Evolutionary conservation across 176 grass and related monocot species (phyloP).

Genomic region (Oryza meyeriana): DNA sequence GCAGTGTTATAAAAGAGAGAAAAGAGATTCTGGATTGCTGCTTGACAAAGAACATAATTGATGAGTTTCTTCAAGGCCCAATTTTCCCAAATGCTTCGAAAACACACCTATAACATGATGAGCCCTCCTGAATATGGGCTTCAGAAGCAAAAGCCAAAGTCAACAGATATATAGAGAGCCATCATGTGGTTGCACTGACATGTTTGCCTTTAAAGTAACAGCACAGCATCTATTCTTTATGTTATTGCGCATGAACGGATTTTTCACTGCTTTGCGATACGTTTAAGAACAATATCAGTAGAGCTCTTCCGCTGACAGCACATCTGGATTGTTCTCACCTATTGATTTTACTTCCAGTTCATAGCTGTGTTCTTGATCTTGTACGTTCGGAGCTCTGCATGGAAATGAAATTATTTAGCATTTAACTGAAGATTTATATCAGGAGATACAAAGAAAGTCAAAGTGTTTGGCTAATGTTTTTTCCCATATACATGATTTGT

Average conservation of each 20-base stretch:
- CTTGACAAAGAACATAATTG: neutral
- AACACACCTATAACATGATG: neutral
- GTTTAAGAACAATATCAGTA: conserved; percentile 69
- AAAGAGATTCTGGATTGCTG: neutral
- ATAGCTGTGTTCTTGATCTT: conserved; percentile 44
- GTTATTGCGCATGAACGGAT: conserved; percentile 58
- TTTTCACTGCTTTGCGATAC: conserved; percentile 80
- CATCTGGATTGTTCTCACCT: conserved; percentile 42
- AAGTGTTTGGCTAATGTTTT: neutral
- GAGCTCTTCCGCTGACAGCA: conserved; percentile 55
- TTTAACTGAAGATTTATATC: conserved; percentile 4
- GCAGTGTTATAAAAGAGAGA: neutral
- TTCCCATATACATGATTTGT: neutral
- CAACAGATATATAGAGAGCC: neutral
- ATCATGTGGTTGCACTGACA: neutral
- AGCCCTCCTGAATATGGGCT: neutral
- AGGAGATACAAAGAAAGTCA: neutral
- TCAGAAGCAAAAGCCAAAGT: neutral
- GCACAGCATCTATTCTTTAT: neutral
- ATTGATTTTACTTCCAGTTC: conserved; percentile 42
- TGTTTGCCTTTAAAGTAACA: conserved; percentile 5
- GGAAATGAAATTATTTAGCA: conserved; percentile 8
- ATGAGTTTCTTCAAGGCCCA: neutral
- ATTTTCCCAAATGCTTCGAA: neutral
- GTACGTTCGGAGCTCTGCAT: conserved; percentile 65